A percentile compares a stretch with the other conserved stretches of the same genome.
These are phyloP conservation scores for Pythium sukuiense DNA, from an alignment of 352 stramenopile genomes.

Conservation along the genomic window DNA sequence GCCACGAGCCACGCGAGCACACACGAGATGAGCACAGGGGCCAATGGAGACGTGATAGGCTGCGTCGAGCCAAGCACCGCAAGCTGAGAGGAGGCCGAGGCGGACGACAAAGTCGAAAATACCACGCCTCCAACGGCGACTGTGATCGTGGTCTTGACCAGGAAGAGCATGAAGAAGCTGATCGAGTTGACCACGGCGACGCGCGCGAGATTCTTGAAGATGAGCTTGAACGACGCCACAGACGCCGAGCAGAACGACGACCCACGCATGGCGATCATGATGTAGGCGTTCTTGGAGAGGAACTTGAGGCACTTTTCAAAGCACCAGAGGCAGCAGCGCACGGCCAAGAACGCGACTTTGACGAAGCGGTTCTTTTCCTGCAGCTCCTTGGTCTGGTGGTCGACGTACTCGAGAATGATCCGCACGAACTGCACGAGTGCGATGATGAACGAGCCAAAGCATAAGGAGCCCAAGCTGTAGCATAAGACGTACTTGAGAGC, in stretches of 20 bases:
- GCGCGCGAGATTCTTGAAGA: slow-evolving; percentile 91
- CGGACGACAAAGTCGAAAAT: slow-evolving; percentile 46
- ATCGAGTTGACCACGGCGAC: slow-evolving; percentile 91
- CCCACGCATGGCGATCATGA: slow-evolving; percentile 84
- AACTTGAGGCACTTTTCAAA: slow-evolving; percentile 97
- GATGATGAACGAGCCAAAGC: slow-evolving; percentile 96
- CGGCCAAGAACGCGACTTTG: slow-evolving; percentile 76
- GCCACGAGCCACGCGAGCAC: slow-evolving; percentile 90
- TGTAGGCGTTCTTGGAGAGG: slow-evolving; percentile 96
- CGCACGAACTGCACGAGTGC: slow-evolving; percentile 96
- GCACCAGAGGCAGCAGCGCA: slow-evolving; percentile 95
- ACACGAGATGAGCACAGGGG: slow-evolving; percentile 86
- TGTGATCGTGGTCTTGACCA: slow-evolving; percentile 91
- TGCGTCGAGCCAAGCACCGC: slow-evolving; percentile 57
- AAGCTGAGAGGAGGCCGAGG: slow-evolving; percentile 36
- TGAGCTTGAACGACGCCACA: slow-evolving; percentile 93
- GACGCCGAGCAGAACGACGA: slow-evolving; percentile 86
- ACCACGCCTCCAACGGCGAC: slow-evolving; percentile 42
- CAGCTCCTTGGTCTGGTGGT: slow-evolving; percentile 90
- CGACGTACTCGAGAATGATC: slow-evolving; percentile 92
- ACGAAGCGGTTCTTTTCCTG: slow-evolving; percentile 74
- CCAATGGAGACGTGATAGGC: slow-evolving; percentile 85
- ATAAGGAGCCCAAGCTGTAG: slow-evolving; percentile 95
- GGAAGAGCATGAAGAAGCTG: slow-evolving; percentile 91
- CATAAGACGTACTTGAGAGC: slow-evolving; percentile 62